These are phyloP conservation scores for Arthromyces matolae DNA, from an alignment of 768 basidiomycete genomes.

Conservation along the genomic window DNA sequence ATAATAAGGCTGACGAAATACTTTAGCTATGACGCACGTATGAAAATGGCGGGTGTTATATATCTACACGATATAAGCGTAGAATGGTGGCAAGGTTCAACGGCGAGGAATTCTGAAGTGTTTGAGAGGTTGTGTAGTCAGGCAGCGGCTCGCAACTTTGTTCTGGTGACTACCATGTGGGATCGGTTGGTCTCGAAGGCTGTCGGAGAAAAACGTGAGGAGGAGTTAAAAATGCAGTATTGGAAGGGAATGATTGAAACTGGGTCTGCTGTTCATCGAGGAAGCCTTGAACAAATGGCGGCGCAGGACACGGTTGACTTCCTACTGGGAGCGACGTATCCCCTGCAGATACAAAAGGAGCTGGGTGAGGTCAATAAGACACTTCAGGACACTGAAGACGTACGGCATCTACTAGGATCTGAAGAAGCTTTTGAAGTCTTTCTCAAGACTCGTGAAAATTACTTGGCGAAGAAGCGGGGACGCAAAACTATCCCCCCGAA, in stretches of 20 bases:
- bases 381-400: conserved; percentile 7
- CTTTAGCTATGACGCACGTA: conserved; percentile 1
- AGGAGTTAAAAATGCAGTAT: not conserved
- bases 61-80: conserved; percentile 11
- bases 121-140: conserved; percentile 11
- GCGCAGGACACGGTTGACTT: conserved; percentile 7
- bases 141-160: not conserved
- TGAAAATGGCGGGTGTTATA: conserved; percentile 10
- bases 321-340: conserved; percentile 12
- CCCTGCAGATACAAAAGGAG: conserved; percentile 12
- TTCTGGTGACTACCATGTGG: conserved; percentile 11
- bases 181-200: not conserved
- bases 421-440: conserved; percentile 1
- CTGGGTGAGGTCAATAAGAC: conserved; percentile 9
- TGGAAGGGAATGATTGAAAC: conserved; percentile 7
- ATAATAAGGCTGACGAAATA: not conserved
- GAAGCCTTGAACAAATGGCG: not conserved
- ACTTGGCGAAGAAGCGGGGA: not conserved
- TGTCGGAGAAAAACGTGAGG: not conserved
- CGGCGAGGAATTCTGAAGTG: conserved; percentile 6
- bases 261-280: conserved; percentile 4
- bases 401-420: conserved; percentile 7
- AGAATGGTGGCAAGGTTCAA: conserved; percentile 1
- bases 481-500: not conserved
- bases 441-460: conserved; percentile 5